Percentiles rank a stretch among this genome's conserved stretches.
Conservation (phyloP, 2,329 filamentous ascomycete genomes). For the Calycina marina region DNA sequence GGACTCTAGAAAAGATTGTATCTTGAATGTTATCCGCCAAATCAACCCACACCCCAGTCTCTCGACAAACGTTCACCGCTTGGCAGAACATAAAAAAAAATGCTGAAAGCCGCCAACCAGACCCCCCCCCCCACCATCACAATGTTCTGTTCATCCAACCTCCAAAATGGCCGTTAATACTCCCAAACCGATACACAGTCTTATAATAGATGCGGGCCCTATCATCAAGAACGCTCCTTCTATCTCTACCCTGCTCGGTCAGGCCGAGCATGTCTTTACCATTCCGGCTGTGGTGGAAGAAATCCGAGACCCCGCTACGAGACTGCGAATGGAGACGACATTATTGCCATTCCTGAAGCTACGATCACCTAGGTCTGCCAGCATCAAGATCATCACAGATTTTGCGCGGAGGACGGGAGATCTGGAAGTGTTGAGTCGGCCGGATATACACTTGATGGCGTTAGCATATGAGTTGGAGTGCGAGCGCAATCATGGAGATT, state of each 20-base stretch:
- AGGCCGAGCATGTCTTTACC: slow-evolving; percentile 66
- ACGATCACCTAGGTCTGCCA: slow-evolving; percentile 58
- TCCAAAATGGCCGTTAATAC: slow-evolving; percentile 17
- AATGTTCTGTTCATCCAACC: neutral
- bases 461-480: slow-evolving; percentile 90
- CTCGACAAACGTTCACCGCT: neutral
- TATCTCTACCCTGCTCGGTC: slow-evolving; percentile 64
- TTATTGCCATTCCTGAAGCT: slow-evolving; percentile 74
- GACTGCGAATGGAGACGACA: slow-evolving; percentile 67
- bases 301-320: slow-evolving; percentile 71
- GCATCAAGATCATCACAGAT: slow-evolving; percentile 63
- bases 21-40: too few species aligned
- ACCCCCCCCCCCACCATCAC: neutral
- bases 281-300: slow-evolving; percentile 77
- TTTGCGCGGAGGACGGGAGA: slow-evolving; percentile 89
- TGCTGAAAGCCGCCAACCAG: neutral
- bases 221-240: slow-evolving; percentile 87
- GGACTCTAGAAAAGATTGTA: too few species aligned
- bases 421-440: slow-evolving; percentile 69
- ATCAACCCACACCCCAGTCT: too few species aligned
- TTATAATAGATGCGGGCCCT: slow-evolving; percentile 82
- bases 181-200: slow-evolving; percentile 59
- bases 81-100: neutral
- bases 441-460: slow-evolving; percentile 80
- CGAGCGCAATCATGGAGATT: slow-evolving; percentile 79